These are phyloP conservation scores for Trametes meyenii DNA, from an alignment of 768 basidiomycete species.

Conservation along the genomic window DNA sequence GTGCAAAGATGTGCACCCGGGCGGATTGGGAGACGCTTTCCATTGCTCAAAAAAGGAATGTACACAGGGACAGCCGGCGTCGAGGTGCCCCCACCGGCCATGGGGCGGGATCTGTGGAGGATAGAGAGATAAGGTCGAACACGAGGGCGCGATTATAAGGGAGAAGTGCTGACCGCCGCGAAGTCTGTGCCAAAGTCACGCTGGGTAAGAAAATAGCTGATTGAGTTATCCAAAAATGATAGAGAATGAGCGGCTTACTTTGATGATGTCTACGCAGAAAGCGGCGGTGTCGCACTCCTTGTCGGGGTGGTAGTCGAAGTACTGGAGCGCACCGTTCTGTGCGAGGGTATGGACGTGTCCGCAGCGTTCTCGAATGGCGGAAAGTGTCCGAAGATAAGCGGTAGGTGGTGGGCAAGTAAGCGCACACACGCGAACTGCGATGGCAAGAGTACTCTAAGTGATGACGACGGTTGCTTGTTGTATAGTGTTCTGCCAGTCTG, in stretches of 20 bases:
- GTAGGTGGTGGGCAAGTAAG: slow-evolving; percentile 12
- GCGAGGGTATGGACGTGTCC: slow-evolving; percentile 77
- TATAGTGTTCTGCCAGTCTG: slow-evolving; percentile 51
- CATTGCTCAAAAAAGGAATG: slow-evolving; percentile 60
- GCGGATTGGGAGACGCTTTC: slow-evolving; percentile 44
- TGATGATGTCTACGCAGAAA: slow-evolving; percentile 78
- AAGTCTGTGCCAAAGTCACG: slow-evolving; percentile 81
- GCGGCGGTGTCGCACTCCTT: slow-evolving; percentile 68
- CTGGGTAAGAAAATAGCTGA: slow-evolving; percentile 30
- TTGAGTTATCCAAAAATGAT: neutral
- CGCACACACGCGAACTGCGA: neutral
- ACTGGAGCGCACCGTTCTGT: slow-evolving; percentile 70
- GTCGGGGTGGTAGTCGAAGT: slow-evolving; percentile 84
- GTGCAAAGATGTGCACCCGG: slow-evolving; percentile 67
- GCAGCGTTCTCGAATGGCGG: slow-evolving; percentile 90
- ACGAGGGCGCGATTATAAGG: neutral
- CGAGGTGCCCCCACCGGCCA: slow-evolving; percentile 89
- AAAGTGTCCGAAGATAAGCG: slow-evolving; percentile 78
- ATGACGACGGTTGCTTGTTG: slow-evolving; percentile 46
- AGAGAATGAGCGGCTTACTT: slow-evolving; percentile 48
- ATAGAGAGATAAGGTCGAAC: neutral
- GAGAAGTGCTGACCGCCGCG: slow-evolving; percentile 48
- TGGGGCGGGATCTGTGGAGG: slow-evolving; percentile 75
- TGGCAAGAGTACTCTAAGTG: slow-evolving; percentile 33
- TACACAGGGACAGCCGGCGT: slow-evolving; percentile 67